Evolutionary conservation across 2,329 filamentous ascomycete species (phyloP).

Genomic region (Fusarium sp.): DNA sequence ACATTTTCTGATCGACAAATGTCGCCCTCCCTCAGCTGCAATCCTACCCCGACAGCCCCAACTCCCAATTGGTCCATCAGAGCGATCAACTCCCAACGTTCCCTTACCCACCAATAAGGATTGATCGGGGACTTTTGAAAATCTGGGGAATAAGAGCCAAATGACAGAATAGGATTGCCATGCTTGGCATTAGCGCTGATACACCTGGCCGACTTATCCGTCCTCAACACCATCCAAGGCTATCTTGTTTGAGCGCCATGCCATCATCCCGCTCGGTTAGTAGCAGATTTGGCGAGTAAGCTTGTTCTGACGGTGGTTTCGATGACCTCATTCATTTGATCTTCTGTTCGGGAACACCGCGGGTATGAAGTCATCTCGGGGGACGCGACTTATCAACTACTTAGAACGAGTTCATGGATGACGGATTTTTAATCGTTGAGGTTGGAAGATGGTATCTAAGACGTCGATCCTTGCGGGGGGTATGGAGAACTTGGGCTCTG

Average conservation of each 20-base stretch:
- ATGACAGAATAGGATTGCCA: background rate
- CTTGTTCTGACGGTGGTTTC: background rate
- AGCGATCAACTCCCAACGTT: background rate
- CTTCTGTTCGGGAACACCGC: background rate
- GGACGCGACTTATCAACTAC: background rate
- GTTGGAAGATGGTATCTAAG: background rate
- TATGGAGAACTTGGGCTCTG: background rate
- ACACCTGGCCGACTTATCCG: slow-evolving; percentile 8
- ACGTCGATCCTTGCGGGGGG: background rate
- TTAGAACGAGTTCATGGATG: background rate
- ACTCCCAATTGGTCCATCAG: background rate
- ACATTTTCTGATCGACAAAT: background rate
- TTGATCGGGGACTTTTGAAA: background rate
- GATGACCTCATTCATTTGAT: background rate
- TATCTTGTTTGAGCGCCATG: background rate
- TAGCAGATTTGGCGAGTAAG: background rate
- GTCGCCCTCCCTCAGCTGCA: background rate
- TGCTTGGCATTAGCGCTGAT: slow-evolving; percentile 4
- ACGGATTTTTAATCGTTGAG: background rate
- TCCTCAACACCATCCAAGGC: slow-evolving; percentile 8
- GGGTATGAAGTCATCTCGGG: background rate
- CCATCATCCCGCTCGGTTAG: background rate
- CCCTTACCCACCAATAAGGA: background rate
- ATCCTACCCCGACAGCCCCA: background rate
- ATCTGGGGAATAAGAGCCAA: background rate